Conservation (phyloP, 805 yeast species). For the Yarrowia sp. region DNA sequence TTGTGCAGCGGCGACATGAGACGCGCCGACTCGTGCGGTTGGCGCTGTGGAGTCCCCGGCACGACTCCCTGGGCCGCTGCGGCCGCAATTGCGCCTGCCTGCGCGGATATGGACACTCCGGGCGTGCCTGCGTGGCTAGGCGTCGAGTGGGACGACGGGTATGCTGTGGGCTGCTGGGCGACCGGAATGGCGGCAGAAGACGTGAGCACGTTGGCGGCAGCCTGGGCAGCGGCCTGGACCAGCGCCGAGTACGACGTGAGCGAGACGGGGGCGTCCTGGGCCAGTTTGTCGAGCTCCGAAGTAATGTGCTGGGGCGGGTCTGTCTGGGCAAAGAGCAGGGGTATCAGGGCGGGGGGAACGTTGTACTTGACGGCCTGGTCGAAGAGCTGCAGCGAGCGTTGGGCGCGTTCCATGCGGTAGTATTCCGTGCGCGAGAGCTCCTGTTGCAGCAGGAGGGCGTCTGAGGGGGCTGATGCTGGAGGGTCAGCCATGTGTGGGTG, state of each 20-base stretch:
- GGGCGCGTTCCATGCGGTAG: conserved; percentile 60
- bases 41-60: conserved; percentile 7
- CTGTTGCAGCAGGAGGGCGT: conserved; percentile 56
- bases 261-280: conserved; percentile 9
- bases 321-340: conserved; percentile 48
- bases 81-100: conserved; percentile 29
- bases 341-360: conserved; percentile 62
- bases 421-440: conserved; percentile 80
- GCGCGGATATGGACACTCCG: conserved; percentile 12
- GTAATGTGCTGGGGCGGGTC: conserved; percentile 35
- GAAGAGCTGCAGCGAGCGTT: conserved; percentile 58
- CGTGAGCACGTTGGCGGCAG: conserved; percentile 17
- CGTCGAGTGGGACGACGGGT: conserved; percentile 11
- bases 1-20: conserved; percentile 25
- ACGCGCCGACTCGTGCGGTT: conserved; percentile 17
- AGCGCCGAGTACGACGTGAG: conserved; percentile 5
- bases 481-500: neutral
- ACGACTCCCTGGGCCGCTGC: conserved; percentile 28
- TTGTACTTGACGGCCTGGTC: conserved; percentile 57
- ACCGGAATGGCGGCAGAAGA: conserved; percentile 3
- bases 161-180: neutral
- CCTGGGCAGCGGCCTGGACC: conserved; percentile 10
- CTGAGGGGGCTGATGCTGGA: neutral
- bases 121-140: conserved; percentile 14
- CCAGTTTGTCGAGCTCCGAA: conserved; percentile 27